Base-by-base conservation (phyloP, 139 green algal genomes). In the Closterium sp. region DNA sequence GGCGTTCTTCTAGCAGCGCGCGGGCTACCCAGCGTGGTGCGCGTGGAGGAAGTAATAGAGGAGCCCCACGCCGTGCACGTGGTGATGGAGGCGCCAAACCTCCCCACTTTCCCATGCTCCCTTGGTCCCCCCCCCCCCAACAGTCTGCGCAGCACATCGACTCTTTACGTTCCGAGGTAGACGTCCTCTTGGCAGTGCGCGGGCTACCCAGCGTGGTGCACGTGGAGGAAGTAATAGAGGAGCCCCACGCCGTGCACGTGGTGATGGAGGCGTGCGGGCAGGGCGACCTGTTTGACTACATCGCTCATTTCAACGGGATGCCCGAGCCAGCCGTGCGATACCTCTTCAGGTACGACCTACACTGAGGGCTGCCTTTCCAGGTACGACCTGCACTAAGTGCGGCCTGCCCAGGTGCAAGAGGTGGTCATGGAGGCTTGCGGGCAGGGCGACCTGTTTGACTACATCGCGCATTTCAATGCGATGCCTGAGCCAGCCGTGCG, bases 281-380 rank as follows among this genome's bases (percentile, higher is more conserved):
- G 28, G 81, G 81, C 81, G 81, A 86, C 25, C 81, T 86, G 28
- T 86, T 86, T 28, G 81, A 86, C n/a, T 86, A 86, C 81, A 32
- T 86, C n/a, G n/a, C 81, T 19, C 81, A 33, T 32, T 32, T 86
- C 81, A 69, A 69, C 43, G 43, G 43, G 12, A 69, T 69, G 43
- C 43, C 43, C 43, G 43, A 69, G 43, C 43, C 43, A 12, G 12
- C 21, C 43, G 43, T 16, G 12, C 21, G 12, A 12, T 69, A 16
- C 43, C 43, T 69, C 43, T 69, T 69, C 43, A 69, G 43, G 43
- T 69, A 16, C 43, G 43, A 1, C 23, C 19, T 16, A 9, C 2
- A 66, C 9, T 1, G 38, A 9, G 16, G 16, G 38, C 16, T 1
- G 4, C 19, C 4, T 5, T 1, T 66, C 19, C 4, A 66, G 38